Evolutionary conservation across 306 rosid genomes (phyloP), one percentile per base, ranked within the genome.

Genomic region (Spatholobus suberectus): DNA sequence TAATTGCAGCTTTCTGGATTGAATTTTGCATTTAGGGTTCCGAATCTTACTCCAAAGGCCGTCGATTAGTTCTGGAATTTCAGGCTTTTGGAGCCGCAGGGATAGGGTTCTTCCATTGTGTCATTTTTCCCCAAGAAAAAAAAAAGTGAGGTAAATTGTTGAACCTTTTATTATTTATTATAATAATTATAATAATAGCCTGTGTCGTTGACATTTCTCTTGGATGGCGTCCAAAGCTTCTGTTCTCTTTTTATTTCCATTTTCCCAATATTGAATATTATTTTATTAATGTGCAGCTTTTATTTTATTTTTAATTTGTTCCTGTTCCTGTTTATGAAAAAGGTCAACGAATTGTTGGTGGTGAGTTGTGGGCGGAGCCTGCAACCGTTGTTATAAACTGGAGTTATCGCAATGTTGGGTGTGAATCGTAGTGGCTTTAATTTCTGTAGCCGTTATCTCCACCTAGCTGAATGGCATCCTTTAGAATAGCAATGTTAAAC

Each of bases 391-490:
- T 73, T 83, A 85, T 89, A 89, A 90, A 81, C 87, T 90, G 94
- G 94, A 91, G 92, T 74, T 78, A 55, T 83, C 87, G 77, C 81
- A 83, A 95, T 95, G 98, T 82, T 90, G 88, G 88, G 89, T 88
- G 87, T 80, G 87, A 90, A 89, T 81, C 90, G 80, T 72, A 81
- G 88, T 52, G 88, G 85, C 74, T 87, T 81, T 38, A 82, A 84
- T 81, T 73, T 86, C 80, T 81, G 80, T 57, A 87, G 89, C 82
- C 86, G 79, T 77, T 89, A 90, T 68, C 85, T 83, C 79, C 98
- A 95, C 81, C 88, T 92, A 83, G 97, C 97, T 23, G 98, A 95
- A 84, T 95, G 98, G 98, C 98, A 95, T 86, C 98, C 98, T 17
- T 85, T 93, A 65, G 84, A 93, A 91, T 91, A 90, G 79, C 89